Conservation (phyloP, 208 protist genomes). For the Leishmania guyanensis region DNA sequence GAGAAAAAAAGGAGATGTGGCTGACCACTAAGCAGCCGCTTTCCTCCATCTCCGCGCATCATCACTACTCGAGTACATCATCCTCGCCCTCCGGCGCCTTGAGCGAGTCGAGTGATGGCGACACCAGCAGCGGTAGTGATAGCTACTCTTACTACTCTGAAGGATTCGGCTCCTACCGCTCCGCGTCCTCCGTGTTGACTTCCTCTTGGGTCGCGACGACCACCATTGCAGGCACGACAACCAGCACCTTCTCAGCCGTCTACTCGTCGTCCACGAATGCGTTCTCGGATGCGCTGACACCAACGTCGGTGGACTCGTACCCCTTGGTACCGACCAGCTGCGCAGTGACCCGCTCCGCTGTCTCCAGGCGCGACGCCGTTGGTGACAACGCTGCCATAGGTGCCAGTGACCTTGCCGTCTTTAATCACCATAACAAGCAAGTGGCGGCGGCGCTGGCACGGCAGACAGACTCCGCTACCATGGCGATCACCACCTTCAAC, state of each 20-base stretch:
- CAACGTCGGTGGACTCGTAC: neutral
- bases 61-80: neutral
- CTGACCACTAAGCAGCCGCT: neutral
- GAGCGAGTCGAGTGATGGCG: neutral
- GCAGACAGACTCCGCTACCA: neutral
- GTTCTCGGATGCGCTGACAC: neutral
- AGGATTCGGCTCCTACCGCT: constrained; percentile 7
- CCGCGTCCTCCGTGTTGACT: neutral
- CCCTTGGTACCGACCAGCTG: neutral
- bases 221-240: neutral
- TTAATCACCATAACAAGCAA: neutral
- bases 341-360: neutral
- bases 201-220: neutral
- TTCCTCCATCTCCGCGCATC: neutral
- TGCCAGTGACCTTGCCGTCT: neutral
- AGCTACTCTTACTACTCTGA: constrained; percentile 18
- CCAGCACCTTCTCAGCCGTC: neutral
- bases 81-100: constrained; percentile 12
- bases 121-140: neutral
- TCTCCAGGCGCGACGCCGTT: neutral
- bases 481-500: neutral
- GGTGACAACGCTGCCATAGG: neutral
- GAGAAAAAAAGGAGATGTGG: neutral
- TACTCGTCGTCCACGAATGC: neutral
- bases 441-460: neutral